phyloP scores from a whole-genome alignment of 768 basidiomycete genomes.

The Mrakia gelida region DNA sequence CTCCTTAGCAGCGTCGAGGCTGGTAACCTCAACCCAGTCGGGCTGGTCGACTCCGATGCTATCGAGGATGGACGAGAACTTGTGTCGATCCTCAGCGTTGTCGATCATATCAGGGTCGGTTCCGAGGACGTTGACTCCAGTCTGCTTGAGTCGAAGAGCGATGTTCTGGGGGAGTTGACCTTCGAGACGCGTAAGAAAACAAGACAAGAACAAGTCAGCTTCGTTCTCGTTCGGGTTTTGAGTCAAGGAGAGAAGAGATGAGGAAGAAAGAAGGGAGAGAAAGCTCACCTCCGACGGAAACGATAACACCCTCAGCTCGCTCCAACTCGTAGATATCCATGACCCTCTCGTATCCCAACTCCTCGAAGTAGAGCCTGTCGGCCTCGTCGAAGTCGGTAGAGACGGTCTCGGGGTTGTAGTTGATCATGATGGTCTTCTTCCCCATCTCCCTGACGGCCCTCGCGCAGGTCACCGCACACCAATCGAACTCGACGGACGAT shows the following conservation, averaged over 20 bases:
- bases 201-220: slow-evolving; percentile 9
- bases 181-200: slow-evolving; percentile 51
- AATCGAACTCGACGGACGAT: slow-evolving; percentile 98
- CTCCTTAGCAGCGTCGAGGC: slow-evolving; percentile 79
- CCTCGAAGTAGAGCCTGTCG: slow-evolving; percentile 97
- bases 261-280: not conserved
- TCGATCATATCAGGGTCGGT: slow-evolving; percentile 95
- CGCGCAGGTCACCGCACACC: slow-evolving; percentile 99
- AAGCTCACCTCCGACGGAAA: slow-evolving; percentile 84
- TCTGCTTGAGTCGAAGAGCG: slow-evolving; percentile 86
- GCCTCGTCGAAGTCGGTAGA: slow-evolving; percentile 99
- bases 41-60: slow-evolving; percentile 94
- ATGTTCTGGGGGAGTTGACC: slow-evolving; percentile 99
- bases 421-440: slow-evolving; percentile 95
- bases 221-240: not conserved
- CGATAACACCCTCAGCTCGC: slow-evolving; percentile 83
- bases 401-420: slow-evolving; percentile 99
- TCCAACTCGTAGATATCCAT: slow-evolving; percentile 99
- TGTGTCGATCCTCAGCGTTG: slow-evolving; percentile 96
- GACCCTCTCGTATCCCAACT: slow-evolving; percentile 93
- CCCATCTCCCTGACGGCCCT: slow-evolving; percentile 87
- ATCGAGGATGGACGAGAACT: slow-evolving; percentile 96
- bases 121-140: slow-evolving; percentile 86
- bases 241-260: not conserved
- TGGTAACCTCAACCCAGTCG: slow-evolving; percentile 87